Conservation (phyloP, 2,329 filamentous ascomycete species). For the Fusarium metavorans region DNA sequence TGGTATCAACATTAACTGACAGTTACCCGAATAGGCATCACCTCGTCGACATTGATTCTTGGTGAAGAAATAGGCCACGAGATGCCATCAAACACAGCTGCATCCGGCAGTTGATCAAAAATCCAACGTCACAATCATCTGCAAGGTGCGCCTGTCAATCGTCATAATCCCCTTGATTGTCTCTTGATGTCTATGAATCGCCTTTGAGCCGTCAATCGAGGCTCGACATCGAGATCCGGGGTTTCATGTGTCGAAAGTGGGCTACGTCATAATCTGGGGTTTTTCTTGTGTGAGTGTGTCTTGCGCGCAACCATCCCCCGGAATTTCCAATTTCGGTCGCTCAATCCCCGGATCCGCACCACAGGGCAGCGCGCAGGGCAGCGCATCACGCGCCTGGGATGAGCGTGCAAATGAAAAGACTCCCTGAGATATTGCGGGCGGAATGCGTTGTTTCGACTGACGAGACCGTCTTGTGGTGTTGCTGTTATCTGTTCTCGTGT, state of each 20-base stretch:
- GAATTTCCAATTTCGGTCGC: conserved; percentile 25
- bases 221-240: conserved; percentile 38
- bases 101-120: conserved; percentile 24
- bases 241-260: background rate
- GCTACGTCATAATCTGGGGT: conserved; percentile 43
- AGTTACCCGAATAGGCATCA: conserved; percentile 1
- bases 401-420: conserved; percentile 2
- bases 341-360: conserved; percentile 3
- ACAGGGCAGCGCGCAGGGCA: background rate
- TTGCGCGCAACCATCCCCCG: conserved; percentile 15
- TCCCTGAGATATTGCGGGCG: background rate
- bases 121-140: conserved; percentile 28
- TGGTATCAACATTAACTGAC: background rate
- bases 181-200: conserved; percentile 20
- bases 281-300: background rate
- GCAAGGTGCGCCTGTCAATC: conserved; percentile 26
- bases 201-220: conserved; percentile 8
- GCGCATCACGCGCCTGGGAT: conserved; percentile 18
- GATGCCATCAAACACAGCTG: conserved; percentile 5
- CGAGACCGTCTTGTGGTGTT: background rate
- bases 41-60: background rate
- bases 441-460: conserved; percentile 8
- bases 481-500: background rate
- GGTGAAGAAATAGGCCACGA: conserved; percentile 27
- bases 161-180: conserved; percentile 4